Evolutionary conservation across 352 stramenopile genomes (phyloP).

Genomic region (Elongisporangium senticosum): DNA sequence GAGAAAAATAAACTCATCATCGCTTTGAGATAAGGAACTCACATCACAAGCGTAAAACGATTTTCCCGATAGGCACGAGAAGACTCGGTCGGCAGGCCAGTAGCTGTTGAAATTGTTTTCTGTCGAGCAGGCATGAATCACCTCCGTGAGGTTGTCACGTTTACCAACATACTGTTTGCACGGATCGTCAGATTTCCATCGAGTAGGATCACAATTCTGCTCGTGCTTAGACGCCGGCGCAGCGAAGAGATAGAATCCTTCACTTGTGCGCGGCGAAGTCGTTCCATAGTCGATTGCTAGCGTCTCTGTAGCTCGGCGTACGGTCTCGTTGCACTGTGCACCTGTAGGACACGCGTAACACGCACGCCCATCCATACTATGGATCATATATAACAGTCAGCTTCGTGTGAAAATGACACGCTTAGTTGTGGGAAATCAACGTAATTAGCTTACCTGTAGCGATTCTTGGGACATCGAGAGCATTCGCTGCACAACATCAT

Average conservation of each 20-base stretch:
- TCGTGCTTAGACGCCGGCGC: conserved; percentile 34
- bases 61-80: conserved; percentile 46
- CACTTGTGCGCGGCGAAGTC: conserved; percentile 39
- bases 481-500: conserved; percentile 31
- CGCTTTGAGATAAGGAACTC: not conserved
- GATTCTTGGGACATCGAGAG: conserved; percentile 36
- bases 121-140: conserved; percentile 38
- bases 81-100: conserved; percentile 50
- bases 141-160: conserved; percentile 26
- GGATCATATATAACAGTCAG: not conserved
- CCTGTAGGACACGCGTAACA: conserved; percentile 53
- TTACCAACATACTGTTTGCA: too few relatives aligned
- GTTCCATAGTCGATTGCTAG: conserved; percentile 39
- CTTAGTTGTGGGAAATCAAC: too few relatives aligned
- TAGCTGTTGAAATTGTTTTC: conserved; percentile 36
- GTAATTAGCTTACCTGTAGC: too few relatives aligned
- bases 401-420: not conserved
- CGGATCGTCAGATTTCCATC: conserved; percentile 43
- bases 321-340: conserved; percentile 39
- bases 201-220: conserved; percentile 20
- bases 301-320: conserved; percentile 46
- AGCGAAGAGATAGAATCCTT: conserved; percentile 54
- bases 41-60: conserved; percentile 68
- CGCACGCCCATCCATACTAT: conserved; percentile 44
- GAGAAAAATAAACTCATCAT: not conserved